Base-by-base conservation (phyloP, 1,284 basidiomycete genomes). In the Exsudoporus floridanus region DNA sequence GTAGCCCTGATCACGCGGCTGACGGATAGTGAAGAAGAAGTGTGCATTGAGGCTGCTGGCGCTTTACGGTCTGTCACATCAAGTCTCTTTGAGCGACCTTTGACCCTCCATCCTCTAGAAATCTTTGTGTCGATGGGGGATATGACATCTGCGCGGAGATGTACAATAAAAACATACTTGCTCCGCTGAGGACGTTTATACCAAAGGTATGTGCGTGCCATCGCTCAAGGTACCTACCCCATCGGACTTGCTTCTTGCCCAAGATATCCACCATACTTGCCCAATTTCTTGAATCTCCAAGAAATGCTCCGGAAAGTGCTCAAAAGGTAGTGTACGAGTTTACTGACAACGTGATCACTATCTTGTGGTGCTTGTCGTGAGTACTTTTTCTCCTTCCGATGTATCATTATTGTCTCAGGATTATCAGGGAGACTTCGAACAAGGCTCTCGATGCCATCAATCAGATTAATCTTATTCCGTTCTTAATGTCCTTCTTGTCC, bases 91-190 rank as follows among this genome's bases (percentile, higher is more conserved):
- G 23, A 34, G 19, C 49, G 40, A 28, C 48, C 37, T 27, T 45
- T 57, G 45, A 61, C 13, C 19, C 21, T 23, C 7, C 9, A 16
- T 39, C 31, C 33, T 46, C 23, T 62, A 94, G 94, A 59, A 98
- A 97, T 73, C 73, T 97, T 23, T 94, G 92, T 62, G 89, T 98
- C 63, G 94, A 97, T 66, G 94, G 92, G 21, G 94, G 94, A 38
- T 90, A 90, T 63, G 92, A 96, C 63, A 90, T 96, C 38, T 94
- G 93, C 62, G 90, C 88, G 4, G 92, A 97, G 71, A 96, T 98
- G 92, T 95, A 88, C 73, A 97, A 98, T 73, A 97, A 97, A 75
- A 90, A 90, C 59, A 85, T 97, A 49, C 76, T 96, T 50, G 78
- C 84, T 2, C 90, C 90, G 0, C 70, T 93, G 51, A 83, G 77